Percentiles rank a stretch among this genome's conserved stretches.
These are phyloP conservation scores for Alternaria solani DNA, from an alignment of 2,329 filamentous ascomycete genomes.

Conservation along the genomic window DNA sequence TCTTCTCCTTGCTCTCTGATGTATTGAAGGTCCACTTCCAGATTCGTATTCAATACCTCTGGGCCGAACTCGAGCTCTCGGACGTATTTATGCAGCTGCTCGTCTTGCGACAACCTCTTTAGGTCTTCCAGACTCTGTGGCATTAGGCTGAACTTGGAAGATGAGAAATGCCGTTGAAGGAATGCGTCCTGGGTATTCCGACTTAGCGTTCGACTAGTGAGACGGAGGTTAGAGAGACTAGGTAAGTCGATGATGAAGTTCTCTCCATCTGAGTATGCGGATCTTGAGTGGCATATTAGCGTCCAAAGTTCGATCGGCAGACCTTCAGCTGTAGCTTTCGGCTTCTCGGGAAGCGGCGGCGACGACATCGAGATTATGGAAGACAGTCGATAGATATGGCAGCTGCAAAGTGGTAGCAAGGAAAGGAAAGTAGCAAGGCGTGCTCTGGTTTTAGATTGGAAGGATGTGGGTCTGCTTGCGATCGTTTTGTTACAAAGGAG, in stretches of 20 bases:
- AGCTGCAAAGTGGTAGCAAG: background rate
- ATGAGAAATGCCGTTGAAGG: background rate
- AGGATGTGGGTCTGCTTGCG: background rate
- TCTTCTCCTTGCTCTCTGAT: background rate
- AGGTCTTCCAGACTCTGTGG: background rate
- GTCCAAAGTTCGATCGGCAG: background rate
- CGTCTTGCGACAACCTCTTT: background rate
- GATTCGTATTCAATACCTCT: background rate
- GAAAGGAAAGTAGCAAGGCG: background rate
- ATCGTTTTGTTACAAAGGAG: background rate
- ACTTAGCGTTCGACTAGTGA: background rate
- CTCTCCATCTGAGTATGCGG: background rate
- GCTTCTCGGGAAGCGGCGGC: background rate
- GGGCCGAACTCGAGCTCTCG: slow-evolving; percentile 1
- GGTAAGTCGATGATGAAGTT: background rate
- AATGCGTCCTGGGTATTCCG: background rate
- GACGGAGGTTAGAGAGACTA: background rate
- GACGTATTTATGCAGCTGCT: background rate
- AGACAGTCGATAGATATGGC: background rate
- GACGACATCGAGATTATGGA: background rate
- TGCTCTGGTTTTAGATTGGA: background rate
- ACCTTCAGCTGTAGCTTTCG: background rate
- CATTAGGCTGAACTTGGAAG: background rate
- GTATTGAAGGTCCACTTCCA: slow-evolving; percentile 2
- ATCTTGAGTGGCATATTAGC: background rate